Percentiles rank a stretch among this genome's conserved stretches.
Conservation (phyloP, 805 yeast species). For the Schwanniomyces sp. region DNA sequence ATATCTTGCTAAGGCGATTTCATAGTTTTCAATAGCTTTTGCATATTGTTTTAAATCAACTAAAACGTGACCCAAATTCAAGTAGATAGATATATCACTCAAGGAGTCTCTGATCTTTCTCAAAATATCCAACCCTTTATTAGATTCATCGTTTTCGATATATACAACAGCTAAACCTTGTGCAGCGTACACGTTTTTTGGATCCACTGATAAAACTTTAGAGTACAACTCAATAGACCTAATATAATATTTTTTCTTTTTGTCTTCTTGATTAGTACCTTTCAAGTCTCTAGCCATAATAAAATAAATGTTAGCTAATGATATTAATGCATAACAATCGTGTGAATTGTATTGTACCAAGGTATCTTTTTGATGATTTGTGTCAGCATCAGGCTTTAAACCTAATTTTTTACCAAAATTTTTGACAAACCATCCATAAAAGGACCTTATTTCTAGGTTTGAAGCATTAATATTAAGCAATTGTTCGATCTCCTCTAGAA, state of each 20-base stretch:
- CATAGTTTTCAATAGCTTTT: slow-evolving; percentile 88
- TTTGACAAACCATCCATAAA: slow-evolving; percentile 86
- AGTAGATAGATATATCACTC: slow-evolving; percentile 76
- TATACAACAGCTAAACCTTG: slow-evolving; percentile 94
- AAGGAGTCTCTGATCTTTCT: slow-evolving; percentile 88
- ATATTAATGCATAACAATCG: slow-evolving; percentile 84
- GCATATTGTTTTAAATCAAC: slow-evolving; percentile 78
- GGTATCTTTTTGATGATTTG: slow-evolving; percentile 81
- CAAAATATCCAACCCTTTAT: slow-evolving; percentile 80
- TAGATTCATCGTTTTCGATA: slow-evolving; percentile 77
- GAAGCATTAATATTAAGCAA: slow-evolving; percentile 56
- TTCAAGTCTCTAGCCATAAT: slow-evolving; percentile 77
- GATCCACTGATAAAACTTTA: slow-evolving; percentile 82
- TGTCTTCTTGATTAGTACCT: slow-evolving; percentile 44
- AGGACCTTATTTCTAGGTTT: slow-evolving; percentile 81
- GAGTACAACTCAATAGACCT: slow-evolving; percentile 92
- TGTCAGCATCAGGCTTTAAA: slow-evolving; percentile 57
- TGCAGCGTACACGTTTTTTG: slow-evolving; percentile 90
- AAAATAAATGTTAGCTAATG: slow-evolving; percentile 86
- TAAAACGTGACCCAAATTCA: slow-evolving; percentile 86
- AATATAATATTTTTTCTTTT: slow-evolving; percentile 69
- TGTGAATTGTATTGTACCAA: slow-evolving; percentile 80
- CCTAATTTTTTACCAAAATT: slow-evolving; percentile 55
- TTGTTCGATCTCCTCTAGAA: slow-evolving; percentile 53
- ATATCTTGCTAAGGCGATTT: slow-evolving; percentile 69